A percentile compares a stretch with the other conserved stretches of the same genome.
phyloP scores from a whole-genome alignment of 2,329 filamentous ascomycete species.

The Trichoderma sp. region DNA sequence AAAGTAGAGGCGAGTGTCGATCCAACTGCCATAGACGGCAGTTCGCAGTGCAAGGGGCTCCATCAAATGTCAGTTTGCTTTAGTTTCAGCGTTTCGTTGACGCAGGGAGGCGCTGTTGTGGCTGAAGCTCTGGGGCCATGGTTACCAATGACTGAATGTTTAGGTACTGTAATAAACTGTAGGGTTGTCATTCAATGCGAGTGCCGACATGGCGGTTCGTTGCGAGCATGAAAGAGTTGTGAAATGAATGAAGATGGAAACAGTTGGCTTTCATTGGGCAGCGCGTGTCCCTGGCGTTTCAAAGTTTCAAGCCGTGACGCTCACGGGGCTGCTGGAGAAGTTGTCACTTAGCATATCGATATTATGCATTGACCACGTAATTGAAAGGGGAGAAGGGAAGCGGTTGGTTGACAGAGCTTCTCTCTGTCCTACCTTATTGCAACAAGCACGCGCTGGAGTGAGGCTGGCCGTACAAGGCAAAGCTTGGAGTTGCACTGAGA shows the following conservation, averaged over 20 bases:
- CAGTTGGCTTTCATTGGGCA: background rate
- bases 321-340: background rate
- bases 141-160: background rate
- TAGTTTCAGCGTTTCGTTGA: background rate
- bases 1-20: background rate
- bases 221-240: background rate
- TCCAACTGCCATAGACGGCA: constrained; percentile 7
- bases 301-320: background rate
- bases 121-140: background rate
- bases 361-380: constrained; percentile 1
- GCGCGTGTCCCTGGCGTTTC: background rate
- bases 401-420: background rate
- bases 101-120: background rate
- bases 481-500: background rate
- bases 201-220: background rate
- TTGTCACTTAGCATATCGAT: background rate
- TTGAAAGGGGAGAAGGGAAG: background rate
- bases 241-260: background rate
- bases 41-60: background rate
- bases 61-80: background rate
- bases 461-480: background rate
- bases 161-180: background rate
- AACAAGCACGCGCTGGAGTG: background rate
- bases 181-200: background rate
- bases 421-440: background rate